Base-by-base conservation (phyloP, 2,329 filamentous ascomycete species). In the Xenosphaeropsis pyriputrescens region DNA sequence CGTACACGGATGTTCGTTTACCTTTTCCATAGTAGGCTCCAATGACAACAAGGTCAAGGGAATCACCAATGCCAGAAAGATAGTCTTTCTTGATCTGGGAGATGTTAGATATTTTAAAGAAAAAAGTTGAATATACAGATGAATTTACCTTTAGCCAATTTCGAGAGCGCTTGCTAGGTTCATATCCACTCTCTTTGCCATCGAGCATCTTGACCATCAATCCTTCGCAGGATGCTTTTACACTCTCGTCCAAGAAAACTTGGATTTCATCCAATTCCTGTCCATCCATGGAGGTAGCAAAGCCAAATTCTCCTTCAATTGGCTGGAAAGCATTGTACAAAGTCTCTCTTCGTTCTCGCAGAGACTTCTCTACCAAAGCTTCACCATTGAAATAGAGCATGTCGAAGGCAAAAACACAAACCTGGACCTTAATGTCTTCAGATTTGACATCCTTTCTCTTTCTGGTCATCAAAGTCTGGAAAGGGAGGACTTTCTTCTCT, bases 171-270 rank as follows among this genome's bases (percentile, higher is more conserved):
- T 93, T 94, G 52, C 85, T 93, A 15, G 91, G 91, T 60, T 96
- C 89, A 55, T 98, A 98, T 50, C 84, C 85, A 48, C 85, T 93
- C 59, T 95, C 89, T 6, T 73, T 66, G 1, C 89, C 91, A 56
- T 96, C 89, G 41, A 98, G 63, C 91, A 98, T 98, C 66, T 98
- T 98, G 12, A 98, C 91, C 91, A 98, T 98, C 38, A 98, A 67
- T 9, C 91, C 91, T 64, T 98, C 91, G 54, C 91, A 98, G 0
- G 85, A 93, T 2, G 88, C 85, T 58, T 94, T 94, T 45, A 98
- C 82, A 50, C 84, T 91, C 41, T 96, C 89, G 52, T 98, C 91
- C 2, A 98, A 69, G 50, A 98, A 82, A 1, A 68, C 70, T 54
- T 96, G 89, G 39, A 98, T 98, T 52, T 93, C 85, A 38, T 96